Conservation (phyloP, 2,329 filamentous ascomycete genomes). For the Hortaea werneckii region DNA sequence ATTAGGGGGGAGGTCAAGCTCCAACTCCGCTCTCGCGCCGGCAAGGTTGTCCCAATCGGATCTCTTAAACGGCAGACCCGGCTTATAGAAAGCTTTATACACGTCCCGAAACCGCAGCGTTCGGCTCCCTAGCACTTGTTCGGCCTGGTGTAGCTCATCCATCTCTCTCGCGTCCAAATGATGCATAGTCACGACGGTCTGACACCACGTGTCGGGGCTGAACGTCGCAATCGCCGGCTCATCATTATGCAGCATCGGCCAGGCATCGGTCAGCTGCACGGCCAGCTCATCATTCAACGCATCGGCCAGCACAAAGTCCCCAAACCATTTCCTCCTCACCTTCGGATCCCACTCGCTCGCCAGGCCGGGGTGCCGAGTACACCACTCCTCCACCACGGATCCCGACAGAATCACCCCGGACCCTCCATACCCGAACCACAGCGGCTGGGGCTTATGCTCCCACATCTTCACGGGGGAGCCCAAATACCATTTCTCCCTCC, state of each 20-base stretch:
- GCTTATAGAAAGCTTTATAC: constrained; percentile 6
- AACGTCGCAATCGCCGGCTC: constrained; percentile 11
- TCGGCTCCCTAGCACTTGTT: constrained; percentile 3
- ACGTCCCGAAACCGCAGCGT: constrained; percentile 7
- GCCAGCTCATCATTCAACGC: constrained; percentile 16
- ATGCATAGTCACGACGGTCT: constrained; percentile 16
- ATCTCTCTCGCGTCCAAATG: constrained; percentile 12
- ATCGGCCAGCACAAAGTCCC: constrained; percentile 15
- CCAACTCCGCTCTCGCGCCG: constrained; percentile 3
- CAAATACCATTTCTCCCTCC: constrained; percentile 34
- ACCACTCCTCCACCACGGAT: constrained; percentile 9
- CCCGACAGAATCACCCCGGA: constrained; percentile 18
- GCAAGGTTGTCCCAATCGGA: constrained; percentile 13
- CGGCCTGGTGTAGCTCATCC: constrained; percentile 11
- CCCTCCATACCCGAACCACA: constrained; percentile 16
- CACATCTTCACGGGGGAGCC: constrained; percentile 41
- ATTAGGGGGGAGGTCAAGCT: constrained; percentile 3
- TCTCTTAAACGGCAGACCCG: constrained; percentile 2
- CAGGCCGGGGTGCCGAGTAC: constrained; percentile 6
- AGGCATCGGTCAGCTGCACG: constrained; percentile 10
- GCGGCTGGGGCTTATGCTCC: constrained; percentile 3
- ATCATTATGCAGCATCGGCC: constrained; percentile 15
- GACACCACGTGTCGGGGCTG: constrained; percentile 15
- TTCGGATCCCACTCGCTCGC: constrained; percentile 15
- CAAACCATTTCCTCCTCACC: constrained; percentile 13